phyloP scores from a whole-genome alignment of 495 filamentous ascomycete genomes.

The Astrothelium macrocarpum region DNA sequence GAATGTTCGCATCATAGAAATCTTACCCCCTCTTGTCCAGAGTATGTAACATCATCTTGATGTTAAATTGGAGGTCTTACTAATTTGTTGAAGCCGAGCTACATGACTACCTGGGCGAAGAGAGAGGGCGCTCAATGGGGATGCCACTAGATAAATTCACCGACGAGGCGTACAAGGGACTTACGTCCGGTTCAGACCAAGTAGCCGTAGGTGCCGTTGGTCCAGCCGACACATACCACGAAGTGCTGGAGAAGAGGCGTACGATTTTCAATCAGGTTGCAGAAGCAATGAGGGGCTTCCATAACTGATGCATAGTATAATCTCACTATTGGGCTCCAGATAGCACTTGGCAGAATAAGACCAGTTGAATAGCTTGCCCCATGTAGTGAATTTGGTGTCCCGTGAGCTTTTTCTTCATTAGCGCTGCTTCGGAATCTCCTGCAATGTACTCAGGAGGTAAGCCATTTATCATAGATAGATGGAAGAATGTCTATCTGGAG shows the following conservation, averaged over 20 bases:
- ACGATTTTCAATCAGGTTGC: constrained; percentile 28
- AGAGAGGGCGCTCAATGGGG: constrained; percentile 37
- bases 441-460: too few relatives aligned
- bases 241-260: constrained; percentile 32
- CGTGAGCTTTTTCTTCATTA: too few relatives aligned
- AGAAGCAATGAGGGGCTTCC: constrained; percentile 29
- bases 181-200: constrained; percentile 33
- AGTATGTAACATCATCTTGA: constrained; percentile 22
- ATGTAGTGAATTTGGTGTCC: too few relatives aligned
- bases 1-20: constrained; percentile 50
- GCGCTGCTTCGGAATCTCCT: too few relatives aligned
- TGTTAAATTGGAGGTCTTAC: background rate
- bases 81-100: background rate
- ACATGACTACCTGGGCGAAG: constrained; percentile 20
- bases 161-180: constrained; percentile 46
- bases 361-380: too few relatives aligned
- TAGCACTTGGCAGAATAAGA: too few relatives aligned
- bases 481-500: too few relatives aligned
- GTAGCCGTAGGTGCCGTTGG: constrained; percentile 29
- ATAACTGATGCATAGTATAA: too few relatives aligned
- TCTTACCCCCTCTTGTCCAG: constrained; percentile 58
- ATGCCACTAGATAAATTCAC: constrained; percentile 54
- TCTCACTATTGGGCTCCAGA: too few relatives aligned
- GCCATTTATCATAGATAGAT: too few relatives aligned
- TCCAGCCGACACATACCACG: constrained; percentile 27